Percentiles rank a stretch among this genome's conserved stretches.
These are phyloP conservation scores for Trichoderma lentiforme DNA, from an alignment of 2,329 filamentous ascomycete species.

Conservation along the genomic window DNA sequence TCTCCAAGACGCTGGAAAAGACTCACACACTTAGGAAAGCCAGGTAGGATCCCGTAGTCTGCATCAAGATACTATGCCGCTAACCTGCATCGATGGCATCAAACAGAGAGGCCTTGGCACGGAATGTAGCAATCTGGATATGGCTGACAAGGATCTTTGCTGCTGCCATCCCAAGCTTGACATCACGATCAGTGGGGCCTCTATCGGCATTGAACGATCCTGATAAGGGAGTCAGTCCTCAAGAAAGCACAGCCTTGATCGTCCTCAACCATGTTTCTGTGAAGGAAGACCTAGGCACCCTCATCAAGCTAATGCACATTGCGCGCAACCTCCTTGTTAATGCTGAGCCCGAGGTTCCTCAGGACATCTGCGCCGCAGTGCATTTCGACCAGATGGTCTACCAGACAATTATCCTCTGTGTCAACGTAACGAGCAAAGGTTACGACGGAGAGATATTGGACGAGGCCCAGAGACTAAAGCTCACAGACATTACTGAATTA, in stretches of 20 bases:
- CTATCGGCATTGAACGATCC: constrained; percentile 51
- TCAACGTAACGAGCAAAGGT: constrained; percentile 65
- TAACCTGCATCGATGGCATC: neutral
- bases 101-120: constrained; percentile 55
- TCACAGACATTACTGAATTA: constrained; percentile 62
- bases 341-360: constrained; percentile 60
- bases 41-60: constrained; percentile 40
- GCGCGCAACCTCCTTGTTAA: constrained; percentile 63
- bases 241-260: constrained; percentile 61
- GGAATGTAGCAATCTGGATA: constrained; percentile 64
- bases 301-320: constrained; percentile 67
- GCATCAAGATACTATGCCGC: neutral
- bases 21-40: constrained; percentile 60
- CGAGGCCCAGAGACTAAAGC: constrained; percentile 52
- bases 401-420: constrained; percentile 62
- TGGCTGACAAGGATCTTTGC: constrained; percentile 61
- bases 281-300: constrained; percentile 59
- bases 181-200: constrained; percentile 56
- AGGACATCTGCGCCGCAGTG: constrained; percentile 62
- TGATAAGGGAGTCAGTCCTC: constrained; percentile 55
- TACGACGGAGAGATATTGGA: constrained; percentile 63
- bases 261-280: constrained; percentile 59
- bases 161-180: constrained; percentile 58
- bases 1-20: constrained; percentile 60
- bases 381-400: constrained; percentile 65